Evolutionary conservation across 176 grass and related monocot genomes (phyloP).

Genomic region (Tuctoria greenei): DNA sequence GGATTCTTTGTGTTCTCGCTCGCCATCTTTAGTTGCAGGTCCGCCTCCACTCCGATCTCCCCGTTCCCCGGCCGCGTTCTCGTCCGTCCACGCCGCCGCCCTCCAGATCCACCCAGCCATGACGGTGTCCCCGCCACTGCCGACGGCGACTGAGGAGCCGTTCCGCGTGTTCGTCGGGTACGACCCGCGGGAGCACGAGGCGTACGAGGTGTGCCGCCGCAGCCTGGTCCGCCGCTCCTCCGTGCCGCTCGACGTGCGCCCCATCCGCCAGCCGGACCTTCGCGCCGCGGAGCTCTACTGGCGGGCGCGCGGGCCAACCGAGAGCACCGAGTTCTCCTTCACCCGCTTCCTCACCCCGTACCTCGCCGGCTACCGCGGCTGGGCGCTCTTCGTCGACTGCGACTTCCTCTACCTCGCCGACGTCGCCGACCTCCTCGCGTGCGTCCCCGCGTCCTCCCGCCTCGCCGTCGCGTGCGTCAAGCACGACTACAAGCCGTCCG

Average conservation of each 20-base stretch:
- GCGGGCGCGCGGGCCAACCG: constrained; percentile 64
- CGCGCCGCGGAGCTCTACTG: constrained; percentile 57
- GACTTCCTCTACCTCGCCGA: constrained; percentile 78
- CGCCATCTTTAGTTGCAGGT: constrained; percentile 34
- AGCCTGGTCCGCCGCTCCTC: constrained; percentile 64
- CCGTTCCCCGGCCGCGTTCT: neutral
- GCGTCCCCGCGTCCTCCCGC: constrained; percentile 28
- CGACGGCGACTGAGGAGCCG: constrained; percentile 13
- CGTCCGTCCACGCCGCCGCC: neutral
- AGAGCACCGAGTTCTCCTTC: constrained; percentile 97
- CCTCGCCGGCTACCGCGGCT: constrained; percentile 59
- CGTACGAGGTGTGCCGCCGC: constrained; percentile 69
- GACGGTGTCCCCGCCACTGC: constrained; percentile 19
- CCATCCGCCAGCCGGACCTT: constrained; percentile 65
- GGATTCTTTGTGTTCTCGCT: too few species aligned
- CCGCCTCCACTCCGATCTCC: neutral
- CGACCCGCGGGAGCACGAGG: constrained; percentile 71
- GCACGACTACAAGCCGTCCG: constrained; percentile 69
- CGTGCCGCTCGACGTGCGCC: constrained; percentile 49
- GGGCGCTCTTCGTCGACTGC: constrained; percentile 84
- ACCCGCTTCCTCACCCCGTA: constrained; percentile 74
- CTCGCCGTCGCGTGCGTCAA: constrained; percentile 75
- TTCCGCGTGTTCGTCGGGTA: constrained; percentile 81
- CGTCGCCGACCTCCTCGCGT: constrained; percentile 48
- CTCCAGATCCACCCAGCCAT: constrained; percentile 23